Evolutionary conservation across 257 asterid species (phyloP).

Genomic region (Voacanga thouarsii): DNA sequence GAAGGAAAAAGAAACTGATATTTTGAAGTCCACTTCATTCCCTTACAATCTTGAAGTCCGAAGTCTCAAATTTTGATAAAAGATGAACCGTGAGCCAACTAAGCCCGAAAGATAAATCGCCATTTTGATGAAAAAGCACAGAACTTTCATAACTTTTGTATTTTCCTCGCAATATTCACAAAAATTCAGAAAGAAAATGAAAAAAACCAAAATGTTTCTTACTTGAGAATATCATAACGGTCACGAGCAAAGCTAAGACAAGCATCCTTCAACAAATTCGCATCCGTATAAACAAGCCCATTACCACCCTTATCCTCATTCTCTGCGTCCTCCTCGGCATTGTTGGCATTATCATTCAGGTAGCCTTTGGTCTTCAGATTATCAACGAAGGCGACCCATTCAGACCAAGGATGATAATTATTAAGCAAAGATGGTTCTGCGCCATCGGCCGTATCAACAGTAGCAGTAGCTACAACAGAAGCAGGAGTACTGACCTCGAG

Average conservation of each 20-base stretch:
- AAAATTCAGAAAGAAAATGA: not conserved
- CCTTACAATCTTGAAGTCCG: not conserved
- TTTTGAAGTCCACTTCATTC: not conserved
- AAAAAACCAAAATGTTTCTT: conserved; percentile 14
- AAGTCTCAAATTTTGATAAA: not conserved
- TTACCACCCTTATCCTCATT: conserved; percentile 22
- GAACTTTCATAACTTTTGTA: not conserved
- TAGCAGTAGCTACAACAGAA: conserved; percentile 6
- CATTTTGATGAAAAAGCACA: not conserved
- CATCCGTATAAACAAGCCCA: conserved; percentile 39
- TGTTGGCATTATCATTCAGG: conserved; percentile 24
- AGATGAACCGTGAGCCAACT: not conserved
- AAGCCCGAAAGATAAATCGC: not conserved
- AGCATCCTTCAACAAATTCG: conserved; percentile 60
- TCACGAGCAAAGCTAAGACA: conserved; percentile 78
- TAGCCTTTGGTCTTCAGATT: conserved; percentile 68
- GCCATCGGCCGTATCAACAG: conserved; percentile 13
- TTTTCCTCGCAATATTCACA: not conserved
- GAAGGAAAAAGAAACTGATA: not conserved
- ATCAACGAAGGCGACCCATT: conserved; percentile 78
- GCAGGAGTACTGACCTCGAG: conserved; percentile 23
- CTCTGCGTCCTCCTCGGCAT: conserved; percentile 11
- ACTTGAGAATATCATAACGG: conserved; percentile 83
- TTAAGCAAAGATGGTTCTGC: conserved; percentile 19
- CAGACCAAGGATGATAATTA: conserved; percentile 82